Evolutionary conservation across 2,329 filamentous ascomycete species (phyloP), one percentile per base, ranked within the genome.

Genomic region (Nigrograna mackinnonii): DNA sequence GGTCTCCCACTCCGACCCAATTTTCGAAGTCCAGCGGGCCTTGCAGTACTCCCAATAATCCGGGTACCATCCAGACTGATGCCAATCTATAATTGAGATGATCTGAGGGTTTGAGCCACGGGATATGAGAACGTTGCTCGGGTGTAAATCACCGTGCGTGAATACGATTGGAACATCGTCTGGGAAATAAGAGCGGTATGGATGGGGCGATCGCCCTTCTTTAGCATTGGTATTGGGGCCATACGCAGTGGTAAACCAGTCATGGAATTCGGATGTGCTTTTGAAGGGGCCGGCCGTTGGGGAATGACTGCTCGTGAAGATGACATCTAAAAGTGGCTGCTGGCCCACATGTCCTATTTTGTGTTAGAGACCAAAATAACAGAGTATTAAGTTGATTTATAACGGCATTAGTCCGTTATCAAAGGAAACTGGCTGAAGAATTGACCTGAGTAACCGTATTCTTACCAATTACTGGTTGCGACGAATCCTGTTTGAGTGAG

Each of bases 21-120:
- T 22, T 20, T 2, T 3, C 34, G 20, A 6, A 3, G 32, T 37
- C 35, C 39, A 45, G 34, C 16, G 43, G 33, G 51, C 56, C 43
- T 65, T 68, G 41, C 62, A 66, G 21, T 51, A 57, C 41, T 69
- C 64, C 67, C 64, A 69, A 42, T 67, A 68, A 6, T 49, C 51
- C 1, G 64, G 63, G 47, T 64, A 64, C 62, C 64, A 69, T 4
- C 66, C 67, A 5, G 65, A 57, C 49, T 67, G 58, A 39, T 55
- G 46, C 66, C 66, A 70, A 49, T 69, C 63, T 44, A 70, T 35
- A 26, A 69, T 57, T 2, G 54, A 52, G 21, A 58, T 16, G 32
- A 67, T 44, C 19, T 47, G 52, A 33, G 44, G 39, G 12, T 52
- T 50, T 20, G 43, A 46, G 4, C 43, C 47, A 22, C 37, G 20